Conservation (phyloP, 305 asterid species). For the Ajuga reptans region DNA sequence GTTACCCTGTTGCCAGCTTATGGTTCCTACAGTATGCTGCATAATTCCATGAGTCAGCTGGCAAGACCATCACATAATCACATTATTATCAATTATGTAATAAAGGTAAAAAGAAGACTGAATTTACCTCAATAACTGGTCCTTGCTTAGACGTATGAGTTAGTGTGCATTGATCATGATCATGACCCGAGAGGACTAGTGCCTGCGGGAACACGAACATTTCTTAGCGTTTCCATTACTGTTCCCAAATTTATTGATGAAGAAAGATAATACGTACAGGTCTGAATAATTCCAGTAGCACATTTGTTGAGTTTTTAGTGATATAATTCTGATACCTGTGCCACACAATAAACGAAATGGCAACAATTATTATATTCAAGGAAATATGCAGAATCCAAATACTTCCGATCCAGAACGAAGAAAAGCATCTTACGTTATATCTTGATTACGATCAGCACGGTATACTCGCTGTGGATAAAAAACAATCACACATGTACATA, state of each 20-base stretch:
- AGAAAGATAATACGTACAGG: constrained; percentile 57
- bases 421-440: constrained; percentile 50
- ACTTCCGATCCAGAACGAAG: constrained; percentile 2
- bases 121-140: constrained; percentile 60
- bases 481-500: constrained; percentile 11
- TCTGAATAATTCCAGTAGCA: constrained; percentile 52
- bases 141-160: constrained; percentile 50
- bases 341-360: constrained; percentile 17
- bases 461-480: constrained; percentile 52
- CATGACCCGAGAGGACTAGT: constrained; percentile 88
- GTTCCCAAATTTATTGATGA: constrained; percentile 17
- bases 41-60: constrained; percentile 30
- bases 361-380: not conserved
- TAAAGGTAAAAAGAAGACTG: not conserved
- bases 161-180: constrained; percentile 91
- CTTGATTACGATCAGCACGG: constrained; percentile 44
- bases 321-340: constrained; percentile 85
- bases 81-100: not conserved
- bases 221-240: constrained; percentile 13
- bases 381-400: constrained; percentile 6
- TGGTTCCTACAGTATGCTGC: constrained; percentile 95
- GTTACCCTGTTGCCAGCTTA: constrained; percentile 99
- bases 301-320: constrained; percentile 43
- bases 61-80: not conserved
- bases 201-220: constrained; percentile 44